A percentile compares a stretch with the other conserved stretches of the same genome.
Evolutionary conservation across 345 rosid species (phyloP).

Genomic region (Syzygium jambos): DNA sequence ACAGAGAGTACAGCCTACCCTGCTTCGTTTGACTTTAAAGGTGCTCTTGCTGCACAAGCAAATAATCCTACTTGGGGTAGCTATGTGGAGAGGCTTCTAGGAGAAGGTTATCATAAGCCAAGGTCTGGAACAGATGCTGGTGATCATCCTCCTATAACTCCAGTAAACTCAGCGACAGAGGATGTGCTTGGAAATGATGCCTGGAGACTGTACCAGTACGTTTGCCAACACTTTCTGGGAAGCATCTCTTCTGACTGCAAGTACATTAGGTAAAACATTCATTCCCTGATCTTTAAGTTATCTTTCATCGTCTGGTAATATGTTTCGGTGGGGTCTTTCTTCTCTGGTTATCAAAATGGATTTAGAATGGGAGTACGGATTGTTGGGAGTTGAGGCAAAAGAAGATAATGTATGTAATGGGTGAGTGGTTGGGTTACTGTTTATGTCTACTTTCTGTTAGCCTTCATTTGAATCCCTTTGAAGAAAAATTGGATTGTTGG

Average conservation of each 20-base stretch:
- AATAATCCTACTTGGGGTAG: conserved; percentile 54
- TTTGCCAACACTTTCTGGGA: conserved; percentile 94
- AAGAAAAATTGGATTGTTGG: background rate
- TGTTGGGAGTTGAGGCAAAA: background rate
- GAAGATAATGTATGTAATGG: background rate
- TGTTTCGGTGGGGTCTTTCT: background rate
- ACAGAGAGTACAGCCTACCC: conserved; percentile 98
- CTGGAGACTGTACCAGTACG: conserved; percentile 86
- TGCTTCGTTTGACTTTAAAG: conserved; percentile 78
- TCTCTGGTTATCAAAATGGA: background rate
- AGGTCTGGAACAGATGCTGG: conserved; percentile 85
- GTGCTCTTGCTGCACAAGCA: conserved; percentile 56
- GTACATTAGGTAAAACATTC: conserved; percentile 46
- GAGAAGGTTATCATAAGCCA: conserved; percentile 63
- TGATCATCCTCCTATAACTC: conserved; percentile 98
- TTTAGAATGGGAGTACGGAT: background rate
- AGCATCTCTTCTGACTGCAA: conserved; percentile 90
- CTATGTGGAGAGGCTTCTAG: conserved; percentile 45
- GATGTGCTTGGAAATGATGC: conserved; percentile 69
- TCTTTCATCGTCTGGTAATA: background rate
- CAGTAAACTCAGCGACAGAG: conserved; percentile 72
- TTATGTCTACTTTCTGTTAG: background rate
- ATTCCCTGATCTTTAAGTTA: background rate
- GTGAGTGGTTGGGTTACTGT: background rate
- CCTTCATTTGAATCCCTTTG: background rate